These are phyloP conservation scores for Thelonectria discophora DNA, from an alignment of 2,329 filamentous ascomycete species.

Conservation along the genomic window DNA sequence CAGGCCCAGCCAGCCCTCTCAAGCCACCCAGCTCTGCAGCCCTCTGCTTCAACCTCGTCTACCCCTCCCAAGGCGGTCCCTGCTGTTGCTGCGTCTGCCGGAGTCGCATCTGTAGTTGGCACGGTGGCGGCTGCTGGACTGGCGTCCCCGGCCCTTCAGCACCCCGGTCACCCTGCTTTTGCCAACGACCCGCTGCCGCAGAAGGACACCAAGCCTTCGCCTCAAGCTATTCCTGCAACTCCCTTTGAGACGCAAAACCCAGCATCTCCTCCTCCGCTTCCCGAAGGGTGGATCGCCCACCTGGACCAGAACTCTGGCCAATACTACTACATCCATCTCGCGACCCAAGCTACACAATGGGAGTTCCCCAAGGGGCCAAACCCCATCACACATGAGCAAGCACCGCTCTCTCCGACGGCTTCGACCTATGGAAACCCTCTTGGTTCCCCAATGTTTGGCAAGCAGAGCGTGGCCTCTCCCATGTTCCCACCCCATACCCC, in stretches of 20 bases:
- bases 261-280: slow-evolving; percentile 88
- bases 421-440: slow-evolving; percentile 80
- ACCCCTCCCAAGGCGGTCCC: slow-evolving; percentile 43
- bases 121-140: slow-evolving; percentile 43
- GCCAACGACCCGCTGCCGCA: slow-evolving; percentile 78
- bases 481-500: slow-evolving; percentile 85
- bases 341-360: slow-evolving; percentile 96
- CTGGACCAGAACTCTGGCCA: slow-evolving; percentile 95
- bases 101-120: slow-evolving; percentile 34
- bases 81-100: not conserved
- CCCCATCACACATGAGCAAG: slow-evolving; percentile 82
- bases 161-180: slow-evolving; percentile 84
- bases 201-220: slow-evolving; percentile 58
- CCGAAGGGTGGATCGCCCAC: slow-evolving; percentile 98
- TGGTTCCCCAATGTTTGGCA: slow-evolving; percentile 72
- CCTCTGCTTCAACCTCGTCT: slow-evolving; percentile 35
- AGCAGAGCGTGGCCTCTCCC: slow-evolving; percentile 72
- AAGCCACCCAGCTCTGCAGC: slow-evolving; percentile 28
- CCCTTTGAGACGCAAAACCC: slow-evolving; percentile 63
- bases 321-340: slow-evolving; percentile 98
- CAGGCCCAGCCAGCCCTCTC: slow-evolving; percentile 32
- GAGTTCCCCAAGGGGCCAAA: slow-evolving; percentile 97
- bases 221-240: slow-evolving; percentile 57
- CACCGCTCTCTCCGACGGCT: slow-evolving; percentile 83
- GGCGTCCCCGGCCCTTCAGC: slow-evolving; percentile 61